Evolutionary conservation across 2,329 filamentous ascomycete genomes (phyloP).

Genomic region (Chaetomiaceae sp.): DNA sequence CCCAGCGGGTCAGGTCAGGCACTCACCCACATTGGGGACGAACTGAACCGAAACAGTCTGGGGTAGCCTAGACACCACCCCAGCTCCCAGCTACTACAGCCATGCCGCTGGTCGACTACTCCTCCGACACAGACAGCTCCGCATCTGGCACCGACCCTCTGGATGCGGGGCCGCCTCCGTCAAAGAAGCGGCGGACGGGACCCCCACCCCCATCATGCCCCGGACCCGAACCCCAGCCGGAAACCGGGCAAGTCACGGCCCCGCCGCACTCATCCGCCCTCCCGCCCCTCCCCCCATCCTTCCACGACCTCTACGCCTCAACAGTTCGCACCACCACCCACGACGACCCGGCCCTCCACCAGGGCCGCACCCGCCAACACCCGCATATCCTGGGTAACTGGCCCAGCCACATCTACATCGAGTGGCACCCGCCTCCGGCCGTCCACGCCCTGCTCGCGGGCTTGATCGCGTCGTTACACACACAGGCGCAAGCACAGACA

Average conservation of each 20-base stretch:
- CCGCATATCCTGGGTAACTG: conserved; percentile 87
- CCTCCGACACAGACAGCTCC: conserved; percentile 23
- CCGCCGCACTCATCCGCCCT: conserved; percentile 31
- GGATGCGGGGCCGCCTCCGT: conserved; percentile 1
- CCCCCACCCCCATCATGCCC: not conserved
- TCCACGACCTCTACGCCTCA: conserved; percentile 86
- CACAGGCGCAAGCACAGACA: conserved; percentile 24
- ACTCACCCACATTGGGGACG: not conserved
- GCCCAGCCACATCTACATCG: conserved; percentile 87
- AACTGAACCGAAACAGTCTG: not conserved
- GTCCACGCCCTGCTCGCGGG: conserved; percentile 43
- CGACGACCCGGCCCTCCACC: conserved; percentile 81
- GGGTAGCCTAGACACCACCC: not conserved
- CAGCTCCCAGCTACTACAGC: no score
- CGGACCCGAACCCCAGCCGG: not conserved
- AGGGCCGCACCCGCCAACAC: conserved; percentile 71
- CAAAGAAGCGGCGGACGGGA: conserved; percentile 10
- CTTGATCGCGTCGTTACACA: conserved; percentile 37
- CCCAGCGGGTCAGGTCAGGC: no score
- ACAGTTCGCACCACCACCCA: conserved; percentile 68
- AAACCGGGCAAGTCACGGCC: no score
- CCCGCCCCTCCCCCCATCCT: conserved; percentile 70
- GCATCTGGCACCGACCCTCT: conserved; percentile 11
- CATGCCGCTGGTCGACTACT: conserved; percentile 38
- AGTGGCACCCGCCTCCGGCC: conserved; percentile 59